A percentile compares a stretch with the other conserved stretches of the same genome.
phyloP scores from a whole-genome alignment of 345 rosid species.

The Moricandia moricandioides region DNA sequence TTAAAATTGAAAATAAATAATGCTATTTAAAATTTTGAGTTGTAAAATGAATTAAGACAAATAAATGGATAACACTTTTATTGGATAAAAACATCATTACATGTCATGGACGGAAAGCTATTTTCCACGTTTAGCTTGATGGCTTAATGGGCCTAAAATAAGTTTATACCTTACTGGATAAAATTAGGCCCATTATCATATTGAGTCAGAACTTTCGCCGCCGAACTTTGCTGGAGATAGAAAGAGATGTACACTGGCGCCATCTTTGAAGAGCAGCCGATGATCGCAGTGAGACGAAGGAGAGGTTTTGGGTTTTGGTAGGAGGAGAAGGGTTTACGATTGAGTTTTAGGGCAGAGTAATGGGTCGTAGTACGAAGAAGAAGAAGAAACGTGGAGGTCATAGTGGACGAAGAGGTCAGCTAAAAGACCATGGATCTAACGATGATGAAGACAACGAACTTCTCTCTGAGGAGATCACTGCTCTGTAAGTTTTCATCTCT shows the following conservation, averaged over 20 bases:
- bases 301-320: conserved; percentile 10
- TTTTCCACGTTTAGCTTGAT: background rate
- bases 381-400: conserved; percentile 62
- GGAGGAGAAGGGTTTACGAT: background rate
- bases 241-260: conserved; percentile 16
- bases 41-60: no score
- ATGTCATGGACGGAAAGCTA: background rate
- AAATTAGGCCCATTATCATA: background rate
- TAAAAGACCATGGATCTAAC: conserved; percentile 59
- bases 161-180: background rate
- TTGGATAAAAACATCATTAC: no score
- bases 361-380: conserved; percentile 75
- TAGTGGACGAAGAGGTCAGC: conserved; percentile 55
- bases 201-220: background rate
- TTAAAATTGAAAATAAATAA: no score
- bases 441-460: conserved; percentile 66
- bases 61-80: no score
- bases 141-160: background rate
- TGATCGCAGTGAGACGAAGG: background rate
- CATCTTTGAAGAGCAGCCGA: conserved; percentile 23
- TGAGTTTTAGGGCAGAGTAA: conserved; percentile 11
- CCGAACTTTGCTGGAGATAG: background rate
- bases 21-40: no score
- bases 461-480: conserved; percentile 90
- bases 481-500: conserved; percentile 52